Evolutionary conservation across 1,284 basidiomycete genomes (phyloP).

Genomic region (Sanguinoderma infundibulare): DNA sequence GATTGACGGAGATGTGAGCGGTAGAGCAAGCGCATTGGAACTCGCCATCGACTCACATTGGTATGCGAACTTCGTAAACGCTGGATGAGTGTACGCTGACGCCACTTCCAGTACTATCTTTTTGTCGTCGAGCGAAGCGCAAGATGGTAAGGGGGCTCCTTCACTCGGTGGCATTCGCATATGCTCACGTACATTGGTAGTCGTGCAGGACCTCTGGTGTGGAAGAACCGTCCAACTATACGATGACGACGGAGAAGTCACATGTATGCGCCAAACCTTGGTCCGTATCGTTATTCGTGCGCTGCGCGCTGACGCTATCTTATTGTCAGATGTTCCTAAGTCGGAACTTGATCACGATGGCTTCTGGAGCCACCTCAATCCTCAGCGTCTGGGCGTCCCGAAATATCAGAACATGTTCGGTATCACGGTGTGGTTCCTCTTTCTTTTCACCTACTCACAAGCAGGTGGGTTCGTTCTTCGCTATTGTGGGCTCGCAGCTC

Average conservation of each 20-base stretch:
- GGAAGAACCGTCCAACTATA: constrained; percentile 84
- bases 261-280: constrained; percentile 53
- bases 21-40: constrained; percentile 79
- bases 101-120: constrained; percentile 70
- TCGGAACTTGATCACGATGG: constrained; percentile 51
- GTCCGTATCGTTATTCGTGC: background rate
- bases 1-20: constrained; percentile 77
- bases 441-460: constrained; percentile 86
- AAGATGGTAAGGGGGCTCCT: constrained; percentile 59
- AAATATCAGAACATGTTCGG: constrained; percentile 82
- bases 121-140: constrained; percentile 86
- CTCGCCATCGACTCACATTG: constrained; percentile 85
- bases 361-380: constrained; percentile 77
- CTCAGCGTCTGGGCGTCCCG: constrained; percentile 86
- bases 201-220: constrained; percentile 76
- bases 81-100: background rate
- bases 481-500: background rate
- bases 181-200: constrained; percentile 37
- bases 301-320: background rate
- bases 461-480: constrained; percentile 55
- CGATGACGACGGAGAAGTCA: constrained; percentile 69
- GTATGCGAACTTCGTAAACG: constrained; percentile 42
- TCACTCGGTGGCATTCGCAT: background rate
- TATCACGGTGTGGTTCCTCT: constrained; percentile 82
- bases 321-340: constrained; percentile 61